Base-by-base conservation (phyloP, 495 filamentous ascomycete genomes). In the Podospora bellae-mahoneyi region DNA sequence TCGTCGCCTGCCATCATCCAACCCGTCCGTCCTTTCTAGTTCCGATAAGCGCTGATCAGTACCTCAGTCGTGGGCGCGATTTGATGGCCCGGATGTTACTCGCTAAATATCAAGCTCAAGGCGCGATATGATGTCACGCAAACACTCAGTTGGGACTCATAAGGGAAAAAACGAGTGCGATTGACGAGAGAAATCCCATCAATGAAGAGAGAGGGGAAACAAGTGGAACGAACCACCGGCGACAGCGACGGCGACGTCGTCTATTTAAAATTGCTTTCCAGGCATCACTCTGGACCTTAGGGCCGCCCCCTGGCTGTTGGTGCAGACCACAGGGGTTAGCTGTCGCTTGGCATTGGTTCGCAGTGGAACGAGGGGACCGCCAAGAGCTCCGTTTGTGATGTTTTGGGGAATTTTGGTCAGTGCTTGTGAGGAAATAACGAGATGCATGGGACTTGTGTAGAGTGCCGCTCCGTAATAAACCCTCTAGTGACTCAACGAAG, bases 241-340 rank as follows among this genome's bases (percentile, higher is more conserved):
- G 48, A 9, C 54, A 44, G 64, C 39, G 54, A 62, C 70, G 34
- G 32, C 34, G 18, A 53, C 57, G 60, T 53, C 60, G 56, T 54
- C 59, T 64, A 63, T 67, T 67, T 70, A 65, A 67, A 44, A 70
- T 70, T 70, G 69, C 65, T 66, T 66, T 61, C 55, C 19, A 64
- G 64, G 61, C 61, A 44, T 32, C 61, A 44, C 19, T 9, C 18
- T 10, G 5, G 23, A 0, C 5, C 60, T 5, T 5, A 27, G 15
- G 27, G 60, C 18, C 2, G 20, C 34, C 61, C 61, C 61, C 34
- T 16, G 5, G 28, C 32, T 16, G 10, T 48, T 19, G 7, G n/a
- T 7, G 9, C 55, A 58, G 23, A 23, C 19, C 27, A 20, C 10
- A 39, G 48, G 30, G 61, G 62, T 65, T 71, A 67, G 69, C 44